A percentile compares a stretch with the other conserved stretches of the same genome.
Evolutionary conservation across 2,329 filamentous ascomycete genomes (phyloP).

Genomic region (Fusarium torulosum): DNA sequence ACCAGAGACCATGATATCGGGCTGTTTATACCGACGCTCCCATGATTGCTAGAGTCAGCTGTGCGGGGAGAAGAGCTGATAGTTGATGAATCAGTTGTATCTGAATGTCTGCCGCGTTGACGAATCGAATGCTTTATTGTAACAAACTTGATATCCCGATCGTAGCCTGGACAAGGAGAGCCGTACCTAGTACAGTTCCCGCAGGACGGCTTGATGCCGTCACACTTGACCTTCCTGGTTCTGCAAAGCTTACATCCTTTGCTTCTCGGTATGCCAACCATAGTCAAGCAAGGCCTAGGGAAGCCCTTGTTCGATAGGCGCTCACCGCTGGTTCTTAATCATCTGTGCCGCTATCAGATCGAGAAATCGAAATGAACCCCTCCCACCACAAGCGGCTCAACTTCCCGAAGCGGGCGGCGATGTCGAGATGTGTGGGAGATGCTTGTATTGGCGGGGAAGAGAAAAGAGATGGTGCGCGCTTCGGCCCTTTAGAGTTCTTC

Average conservation of each 20-base stretch:
- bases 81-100: conserved; percentile 15
- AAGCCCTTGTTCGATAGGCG: conserved; percentile 17
- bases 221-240: conserved; percentile 60
- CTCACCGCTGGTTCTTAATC: conserved; percentile 44
- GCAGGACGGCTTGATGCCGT: conserved; percentile 58
- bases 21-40: conserved; percentile 4
- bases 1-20: conserved; percentile 13
- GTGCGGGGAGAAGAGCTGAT: conserved; percentile 27
- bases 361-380: conserved; percentile 38
- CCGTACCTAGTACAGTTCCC: conserved; percentile 57
- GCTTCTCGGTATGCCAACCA: conserved; percentile 57
- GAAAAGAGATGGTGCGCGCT: conserved; percentile 30
- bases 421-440: conserved; percentile 6
- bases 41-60: conserved; percentile 21
- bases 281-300: conserved; percentile 36
- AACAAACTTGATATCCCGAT: conserved; percentile 56
- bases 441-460: conserved; percentile 18
- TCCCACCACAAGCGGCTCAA: conserved; percentile 36
- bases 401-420: conserved; percentile 38
- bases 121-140: conserved; percentile 56
- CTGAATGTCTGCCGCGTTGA: conserved; percentile 42
- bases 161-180: conserved; percentile 56
- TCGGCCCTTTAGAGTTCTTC: conserved; percentile 19
- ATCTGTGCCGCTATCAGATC: conserved; percentile 38
- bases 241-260: conserved; percentile 57